Evolutionary conservation across 495 filamentous ascomycete genomes (phyloP).

Genomic region (Xylaria acuta): DNA sequence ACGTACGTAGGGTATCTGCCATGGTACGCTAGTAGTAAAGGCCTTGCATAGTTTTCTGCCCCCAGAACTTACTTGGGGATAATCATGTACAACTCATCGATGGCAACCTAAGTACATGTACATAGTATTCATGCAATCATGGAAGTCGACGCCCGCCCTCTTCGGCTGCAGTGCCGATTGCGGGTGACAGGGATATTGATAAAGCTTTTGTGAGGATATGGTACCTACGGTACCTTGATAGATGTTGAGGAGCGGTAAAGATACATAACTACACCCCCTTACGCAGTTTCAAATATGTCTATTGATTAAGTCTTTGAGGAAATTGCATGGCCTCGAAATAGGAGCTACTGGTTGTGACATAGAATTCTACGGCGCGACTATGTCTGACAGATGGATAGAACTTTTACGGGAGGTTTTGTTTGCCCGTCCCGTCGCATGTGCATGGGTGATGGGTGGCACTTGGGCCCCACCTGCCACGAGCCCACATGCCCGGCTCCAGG

Average conservation of each 20-base stretch:
- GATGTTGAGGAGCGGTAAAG: background rate
- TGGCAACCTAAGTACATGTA: slow-evolving; percentile 2
- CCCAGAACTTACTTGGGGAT: background rate
- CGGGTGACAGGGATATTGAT: slow-evolving; percentile 14
- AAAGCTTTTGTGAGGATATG: background rate
- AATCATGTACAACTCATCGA: slow-evolving; percentile 14
- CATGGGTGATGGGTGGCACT: background rate
- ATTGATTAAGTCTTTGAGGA: background rate
- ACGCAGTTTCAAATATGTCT: background rate
- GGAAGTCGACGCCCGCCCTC: background rate
- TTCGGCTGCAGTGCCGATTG: slow-evolving; percentile 6
- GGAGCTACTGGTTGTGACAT: background rate
- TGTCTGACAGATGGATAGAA: too few species aligned
- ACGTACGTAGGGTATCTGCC: background rate
- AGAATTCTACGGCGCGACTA: background rate
- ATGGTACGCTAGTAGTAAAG: background rate
- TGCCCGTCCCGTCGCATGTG: background rate
- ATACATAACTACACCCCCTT: background rate
- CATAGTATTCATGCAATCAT: background rate
- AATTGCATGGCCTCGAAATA: background rate
- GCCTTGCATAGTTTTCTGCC: background rate
- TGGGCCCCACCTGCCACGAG: background rate
- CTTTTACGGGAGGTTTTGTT: background rate
- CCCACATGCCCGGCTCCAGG: background rate
- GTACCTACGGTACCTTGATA: background rate